Conservation (phyloP, 768 basidiomycete genomes). For the Mycena rosella region DNA sequence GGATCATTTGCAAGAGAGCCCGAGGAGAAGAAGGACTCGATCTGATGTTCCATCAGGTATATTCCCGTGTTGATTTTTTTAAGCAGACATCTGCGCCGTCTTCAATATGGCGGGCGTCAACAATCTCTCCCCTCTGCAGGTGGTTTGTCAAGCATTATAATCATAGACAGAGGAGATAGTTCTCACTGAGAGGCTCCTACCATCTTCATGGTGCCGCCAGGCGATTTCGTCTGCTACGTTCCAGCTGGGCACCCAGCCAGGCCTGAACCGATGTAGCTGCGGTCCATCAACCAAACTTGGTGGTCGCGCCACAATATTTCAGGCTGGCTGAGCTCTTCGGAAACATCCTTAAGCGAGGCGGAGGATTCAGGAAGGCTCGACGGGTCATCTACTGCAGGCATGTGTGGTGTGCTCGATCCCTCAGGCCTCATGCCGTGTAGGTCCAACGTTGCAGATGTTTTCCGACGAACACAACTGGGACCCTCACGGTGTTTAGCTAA, state of each 20-base stretch:
- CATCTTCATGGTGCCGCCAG: conserved; percentile 29
- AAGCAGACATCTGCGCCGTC: neutral
- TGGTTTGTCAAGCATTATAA: neutral
- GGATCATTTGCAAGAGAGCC: conserved; percentile 33
- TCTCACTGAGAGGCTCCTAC: neutral
- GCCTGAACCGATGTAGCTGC: conserved; percentile 44
- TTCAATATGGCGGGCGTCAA: neutral
- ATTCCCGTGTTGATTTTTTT: neutral
- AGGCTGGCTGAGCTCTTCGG: neutral
- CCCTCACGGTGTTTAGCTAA: too few relatives aligned
- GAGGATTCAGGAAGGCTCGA: too few relatives aligned
- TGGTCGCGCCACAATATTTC: conserved; percentile 39
- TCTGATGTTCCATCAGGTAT: conserved; percentile 46
- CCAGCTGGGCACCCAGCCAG: conserved; percentile 45
- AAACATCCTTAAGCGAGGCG: too few relatives aligned
- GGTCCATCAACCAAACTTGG: conserved; percentile 37
- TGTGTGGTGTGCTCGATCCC: too few relatives aligned
- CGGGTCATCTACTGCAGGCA: too few relatives aligned
- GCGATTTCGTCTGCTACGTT: conserved; percentile 1
- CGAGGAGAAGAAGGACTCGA: conserved; percentile 41
- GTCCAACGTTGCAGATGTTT: too few relatives aligned
- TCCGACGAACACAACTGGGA: too few relatives aligned
- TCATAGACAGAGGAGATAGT: neutral
- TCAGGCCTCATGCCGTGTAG: too few relatives aligned
- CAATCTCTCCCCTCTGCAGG: neutral